Percentiles rank a stretch among this genome's conserved stretches.
phyloP scores from a whole-genome alignment of 2,329 filamentous ascomycete species.

The Arthroderma sp. region DNA sequence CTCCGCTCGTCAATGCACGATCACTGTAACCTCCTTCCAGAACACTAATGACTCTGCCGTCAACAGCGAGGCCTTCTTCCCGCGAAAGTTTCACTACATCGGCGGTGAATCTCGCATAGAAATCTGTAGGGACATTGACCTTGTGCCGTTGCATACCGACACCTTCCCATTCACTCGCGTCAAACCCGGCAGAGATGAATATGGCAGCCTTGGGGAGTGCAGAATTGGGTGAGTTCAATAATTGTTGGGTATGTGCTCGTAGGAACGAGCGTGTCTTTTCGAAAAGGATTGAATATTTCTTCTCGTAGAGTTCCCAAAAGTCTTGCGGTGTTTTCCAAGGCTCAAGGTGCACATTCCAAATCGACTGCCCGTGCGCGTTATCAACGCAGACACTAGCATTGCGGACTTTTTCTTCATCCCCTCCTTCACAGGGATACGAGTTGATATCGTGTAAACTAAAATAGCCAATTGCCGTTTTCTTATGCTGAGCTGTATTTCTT shows the following conservation, averaged over 20 bases:
- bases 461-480: slow-evolving; percentile 82
- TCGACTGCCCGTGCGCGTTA: slow-evolving; percentile 79
- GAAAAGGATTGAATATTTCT: slow-evolving; percentile 61
- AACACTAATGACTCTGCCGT: slow-evolving; percentile 81
- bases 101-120: slow-evolving; percentile 80
- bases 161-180: slow-evolving; percentile 90
- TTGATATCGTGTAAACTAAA: slow-evolving; percentile 98
- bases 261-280: slow-evolving; percentile 71
- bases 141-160: slow-evolving; percentile 89
- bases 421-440: slow-evolving; percentile 88
- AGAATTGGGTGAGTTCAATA: slow-evolving; percentile 41
- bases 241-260: slow-evolving; percentile 53
- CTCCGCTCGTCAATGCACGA: slow-evolving; percentile 72
- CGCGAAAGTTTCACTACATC: slow-evolving; percentile 73
- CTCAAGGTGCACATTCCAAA: slow-evolving; percentile 94
- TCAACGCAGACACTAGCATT: slow-evolving; percentile 92
- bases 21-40: slow-evolving; percentile 95
- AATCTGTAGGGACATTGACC: slow-evolving; percentile 91
- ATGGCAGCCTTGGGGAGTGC: slow-evolving; percentile 68
- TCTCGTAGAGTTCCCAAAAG: slow-evolving; percentile 81
- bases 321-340: slow-evolving; percentile 69
- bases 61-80: slow-evolving; percentile 62
- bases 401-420: slow-evolving; percentile 85
- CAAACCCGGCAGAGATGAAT: slow-evolving; percentile 91
- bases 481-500: slow-evolving; percentile 61